phyloP scores from a whole-genome alignment of 2,329 filamentous ascomycete species.

The Plectosphaerella plurivora region DNA sequence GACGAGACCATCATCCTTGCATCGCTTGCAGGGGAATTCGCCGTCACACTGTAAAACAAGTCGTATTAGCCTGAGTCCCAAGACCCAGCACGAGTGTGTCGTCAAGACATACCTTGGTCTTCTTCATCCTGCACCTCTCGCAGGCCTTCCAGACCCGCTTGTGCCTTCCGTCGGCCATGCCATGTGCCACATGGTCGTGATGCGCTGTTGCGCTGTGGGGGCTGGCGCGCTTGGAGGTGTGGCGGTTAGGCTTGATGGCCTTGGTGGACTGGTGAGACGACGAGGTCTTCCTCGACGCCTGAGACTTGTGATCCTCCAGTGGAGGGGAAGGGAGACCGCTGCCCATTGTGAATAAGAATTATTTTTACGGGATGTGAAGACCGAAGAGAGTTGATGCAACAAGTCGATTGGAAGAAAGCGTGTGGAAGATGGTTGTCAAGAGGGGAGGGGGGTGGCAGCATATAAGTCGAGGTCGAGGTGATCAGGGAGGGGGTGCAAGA shows the following conservation, averaged over 20 bases:
- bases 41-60: slow-evolving; percentile 51
- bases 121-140: slow-evolving; percentile 64
- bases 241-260: slow-evolving; percentile 44
- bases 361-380: not conserved
- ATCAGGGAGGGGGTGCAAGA: not conserved
- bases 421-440: not conserved
- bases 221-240: slow-evolving; percentile 45
- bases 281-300: slow-evolving; percentile 30
- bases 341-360: slow-evolving; percentile 36
- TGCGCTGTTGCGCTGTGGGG: slow-evolving; percentile 30
- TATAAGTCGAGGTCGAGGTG: not conserved
- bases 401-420: not conserved
- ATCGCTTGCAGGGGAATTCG: slow-evolving; percentile 62
- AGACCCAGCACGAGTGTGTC: not conserved
- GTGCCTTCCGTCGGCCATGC: slow-evolving; percentile 49
- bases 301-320: slow-evolving; percentile 39
- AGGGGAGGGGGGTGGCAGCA: not conserved
- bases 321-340: slow-evolving; percentile 48
- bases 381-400: not conserved
- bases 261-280: slow-evolving; percentile 26
- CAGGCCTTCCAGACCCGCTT: slow-evolving; percentile 66
- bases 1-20: slow-evolving; percentile 60
- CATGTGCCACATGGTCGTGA: slow-evolving; percentile 29
- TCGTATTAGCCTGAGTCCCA: not conserved
- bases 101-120: slow-evolving; percentile 52